A percentile compares a stretch with the other conserved stretches of the same genome.
phyloP scores from a whole-genome alignment of 176 grass and related monocot genomes.

The Themeda triandra region DNA sequence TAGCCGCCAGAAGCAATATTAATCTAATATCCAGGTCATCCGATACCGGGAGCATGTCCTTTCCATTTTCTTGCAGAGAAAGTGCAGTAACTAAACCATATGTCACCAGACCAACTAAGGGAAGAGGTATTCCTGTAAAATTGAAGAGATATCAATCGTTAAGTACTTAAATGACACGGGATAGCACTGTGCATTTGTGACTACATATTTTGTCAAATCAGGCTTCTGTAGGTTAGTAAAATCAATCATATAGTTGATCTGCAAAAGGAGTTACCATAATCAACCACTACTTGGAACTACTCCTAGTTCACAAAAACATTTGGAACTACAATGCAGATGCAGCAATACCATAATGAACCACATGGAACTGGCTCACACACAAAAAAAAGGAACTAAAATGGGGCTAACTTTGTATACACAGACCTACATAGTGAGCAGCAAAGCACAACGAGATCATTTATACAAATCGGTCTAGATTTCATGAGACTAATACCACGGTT shows the following conservation, averaged over 20 bases:
- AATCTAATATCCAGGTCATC: constrained; percentile 58
- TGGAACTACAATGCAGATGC: not conserved
- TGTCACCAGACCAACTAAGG: constrained; percentile 60
- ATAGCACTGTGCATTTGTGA: not conserved
- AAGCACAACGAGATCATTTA: not conserved
- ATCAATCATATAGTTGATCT: not conserved
- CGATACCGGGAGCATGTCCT: constrained; percentile 45
- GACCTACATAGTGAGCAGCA: not conserved
- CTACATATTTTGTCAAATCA: not conserved
- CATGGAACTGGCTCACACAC: not conserved
- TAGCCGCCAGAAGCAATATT: constrained; percentile 61
- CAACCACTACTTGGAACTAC: not conserved
- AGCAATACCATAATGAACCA: not conserved
- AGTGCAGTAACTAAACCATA: constrained; percentile 69
- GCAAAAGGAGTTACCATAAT: not conserved
- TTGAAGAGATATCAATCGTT: not conserved
- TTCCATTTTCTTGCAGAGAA: constrained; percentile 61
- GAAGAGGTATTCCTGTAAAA: constrained; percentile 74
- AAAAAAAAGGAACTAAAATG: not conserved
- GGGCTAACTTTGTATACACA: not conserved
- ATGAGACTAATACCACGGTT: not conserved
- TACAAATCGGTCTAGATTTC: not conserved
- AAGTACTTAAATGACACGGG: not conserved
- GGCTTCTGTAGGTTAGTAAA: not conserved
- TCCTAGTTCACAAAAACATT: not conserved